A percentile compares a stretch with the other conserved stretches of the same genome.
These are phyloP conservation scores for Boletus edulis DNA, from an alignment of 768 basidiomycete species.

Conservation along the genomic window DNA sequence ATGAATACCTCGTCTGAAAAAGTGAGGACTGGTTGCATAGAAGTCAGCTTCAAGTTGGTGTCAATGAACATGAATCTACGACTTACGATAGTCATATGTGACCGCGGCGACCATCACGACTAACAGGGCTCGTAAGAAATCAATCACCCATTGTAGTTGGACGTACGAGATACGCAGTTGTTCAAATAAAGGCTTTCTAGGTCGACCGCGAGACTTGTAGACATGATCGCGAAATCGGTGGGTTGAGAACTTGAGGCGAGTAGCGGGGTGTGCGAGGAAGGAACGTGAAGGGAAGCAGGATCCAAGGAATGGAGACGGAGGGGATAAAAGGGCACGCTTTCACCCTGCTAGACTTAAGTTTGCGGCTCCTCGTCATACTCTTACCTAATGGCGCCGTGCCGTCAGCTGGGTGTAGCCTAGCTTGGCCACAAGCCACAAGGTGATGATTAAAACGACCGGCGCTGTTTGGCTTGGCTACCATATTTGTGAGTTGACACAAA, in stretches of 20 bases:
- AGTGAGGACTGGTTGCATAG: slow-evolving; percentile 2
- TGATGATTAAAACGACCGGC: no score
- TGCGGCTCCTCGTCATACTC: background rate
- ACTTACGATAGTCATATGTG: slow-evolving; percentile 7
- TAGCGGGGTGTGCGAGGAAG: background rate
- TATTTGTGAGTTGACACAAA: no score
- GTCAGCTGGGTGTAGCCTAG: no score
- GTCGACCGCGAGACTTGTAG: background rate
- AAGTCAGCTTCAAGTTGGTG: background rate
- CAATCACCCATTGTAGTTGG: background rate
- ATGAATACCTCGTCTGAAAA: slow-evolving; percentile 4
- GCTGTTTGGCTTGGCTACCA: no score
- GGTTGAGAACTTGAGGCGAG: background rate
- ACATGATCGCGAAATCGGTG: background rate
- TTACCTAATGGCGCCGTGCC: background rate
- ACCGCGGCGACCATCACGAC: background rate
- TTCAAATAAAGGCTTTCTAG: slow-evolving; percentile 5
- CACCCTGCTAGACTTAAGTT: no score
- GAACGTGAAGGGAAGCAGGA: background rate
- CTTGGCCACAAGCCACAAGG: no score
- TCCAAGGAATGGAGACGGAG: background rate
- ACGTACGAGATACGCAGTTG: slow-evolving; percentile 6
- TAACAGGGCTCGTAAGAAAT: background rate
- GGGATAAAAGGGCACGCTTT: background rate
- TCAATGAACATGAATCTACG: background rate